These are phyloP conservation scores for Leccinum variabile DNA, from an alignment of 1,284 basidiomycete species.

Conservation along the genomic window DNA sequence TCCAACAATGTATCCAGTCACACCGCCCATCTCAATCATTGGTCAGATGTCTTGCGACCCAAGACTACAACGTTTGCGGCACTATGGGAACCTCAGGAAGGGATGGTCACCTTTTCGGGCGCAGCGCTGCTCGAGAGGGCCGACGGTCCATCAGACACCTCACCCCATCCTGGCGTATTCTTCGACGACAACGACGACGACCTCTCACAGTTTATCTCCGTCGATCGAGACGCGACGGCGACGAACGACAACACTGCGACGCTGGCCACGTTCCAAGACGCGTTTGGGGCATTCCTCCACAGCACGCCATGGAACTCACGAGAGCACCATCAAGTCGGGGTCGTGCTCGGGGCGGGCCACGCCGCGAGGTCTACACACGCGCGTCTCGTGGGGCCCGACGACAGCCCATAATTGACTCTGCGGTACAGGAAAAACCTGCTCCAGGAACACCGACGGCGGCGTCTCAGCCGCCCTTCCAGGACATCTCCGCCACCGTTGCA, in stretches of 20 bases:
- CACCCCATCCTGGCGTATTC: slow-evolving; percentile 29
- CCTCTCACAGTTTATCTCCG: slow-evolving; percentile 41
- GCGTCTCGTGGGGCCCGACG: slow-evolving; percentile 32
- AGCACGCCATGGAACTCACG: slow-evolving; percentile 23
- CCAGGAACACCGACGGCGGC: background rate
- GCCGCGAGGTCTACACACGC: slow-evolving; percentile 16
- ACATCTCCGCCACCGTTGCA: background rate
- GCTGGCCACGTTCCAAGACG: slow-evolving; percentile 31
- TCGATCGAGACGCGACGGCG: slow-evolving; percentile 29
- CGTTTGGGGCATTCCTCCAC: slow-evolving; percentile 31
- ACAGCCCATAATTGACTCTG: slow-evolving; percentile 5
- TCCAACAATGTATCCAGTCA: no score
- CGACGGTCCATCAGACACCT: slow-evolving; percentile 26
- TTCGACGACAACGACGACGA: slow-evolving; percentile 37
- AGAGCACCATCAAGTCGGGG: slow-evolving; percentile 13
- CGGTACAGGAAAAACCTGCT: background rate
- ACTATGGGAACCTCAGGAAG: slow-evolving; percentile 42
- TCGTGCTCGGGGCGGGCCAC: slow-evolving; percentile 5
- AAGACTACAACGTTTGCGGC: background rate
- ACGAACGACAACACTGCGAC: slow-evolving; percentile 33
- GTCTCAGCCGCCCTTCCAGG: slow-evolving; percentile 4
- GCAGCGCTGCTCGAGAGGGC: slow-evolving; percentile 43
- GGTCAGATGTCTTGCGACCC: no score
- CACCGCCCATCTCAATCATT: no score
- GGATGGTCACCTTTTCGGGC: slow-evolving; percentile 55